Conservation (phyloP, 768 basidiomycete genomes). For the Asterophora lycoperdoides region DNA sequence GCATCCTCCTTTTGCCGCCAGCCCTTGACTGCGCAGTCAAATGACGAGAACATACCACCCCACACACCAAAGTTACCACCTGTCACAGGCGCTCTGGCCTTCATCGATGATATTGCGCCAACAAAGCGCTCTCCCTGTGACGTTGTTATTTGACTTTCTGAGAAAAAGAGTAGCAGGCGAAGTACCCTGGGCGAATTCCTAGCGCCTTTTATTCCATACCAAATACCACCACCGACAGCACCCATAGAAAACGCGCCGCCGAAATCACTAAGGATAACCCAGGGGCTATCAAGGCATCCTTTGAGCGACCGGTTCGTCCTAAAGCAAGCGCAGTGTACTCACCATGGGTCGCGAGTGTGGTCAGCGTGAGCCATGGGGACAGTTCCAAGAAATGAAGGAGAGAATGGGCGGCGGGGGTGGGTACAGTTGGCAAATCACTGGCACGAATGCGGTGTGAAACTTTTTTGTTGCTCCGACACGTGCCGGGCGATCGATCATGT, state of each 20-base stretch:
- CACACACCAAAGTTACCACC: constrained; percentile 96
- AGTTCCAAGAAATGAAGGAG: constrained; percentile 13
- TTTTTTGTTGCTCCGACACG: constrained; percentile 30
- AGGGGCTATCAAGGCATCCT: constrained; percentile 58
- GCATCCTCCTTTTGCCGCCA: constrained; percentile 97
- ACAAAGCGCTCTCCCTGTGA: constrained; percentile 86
- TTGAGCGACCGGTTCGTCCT: background rate
- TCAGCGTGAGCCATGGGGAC: constrained; percentile 78
- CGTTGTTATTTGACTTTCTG: constrained; percentile 6
- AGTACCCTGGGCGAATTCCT: constrained; percentile 91
- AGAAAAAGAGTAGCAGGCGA: background rate
- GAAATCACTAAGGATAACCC: constrained; percentile 98
- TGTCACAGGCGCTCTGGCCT: constrained; percentile 96
- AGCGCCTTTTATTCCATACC: constrained; percentile 98
- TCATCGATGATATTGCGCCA: constrained; percentile 93
- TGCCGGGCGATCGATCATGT: constrained; percentile 25
- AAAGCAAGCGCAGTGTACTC: constrained; percentile 14
- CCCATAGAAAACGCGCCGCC: constrained; percentile 98
- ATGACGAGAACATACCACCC: constrained; percentile 98
- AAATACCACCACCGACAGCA: constrained; percentile 94
- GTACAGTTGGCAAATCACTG: constrained; percentile 11
- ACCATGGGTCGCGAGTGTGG: constrained; percentile 94
- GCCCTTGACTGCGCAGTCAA: constrained; percentile 97
- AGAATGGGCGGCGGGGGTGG: constrained; percentile 7
- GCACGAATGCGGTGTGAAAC: constrained; percentile 23